Evolutionary conservation across 176 grass and related monocot species (phyloP), one percentile per base, ranked within the genome.

Genomic region (Pharus latifolius): DNA sequence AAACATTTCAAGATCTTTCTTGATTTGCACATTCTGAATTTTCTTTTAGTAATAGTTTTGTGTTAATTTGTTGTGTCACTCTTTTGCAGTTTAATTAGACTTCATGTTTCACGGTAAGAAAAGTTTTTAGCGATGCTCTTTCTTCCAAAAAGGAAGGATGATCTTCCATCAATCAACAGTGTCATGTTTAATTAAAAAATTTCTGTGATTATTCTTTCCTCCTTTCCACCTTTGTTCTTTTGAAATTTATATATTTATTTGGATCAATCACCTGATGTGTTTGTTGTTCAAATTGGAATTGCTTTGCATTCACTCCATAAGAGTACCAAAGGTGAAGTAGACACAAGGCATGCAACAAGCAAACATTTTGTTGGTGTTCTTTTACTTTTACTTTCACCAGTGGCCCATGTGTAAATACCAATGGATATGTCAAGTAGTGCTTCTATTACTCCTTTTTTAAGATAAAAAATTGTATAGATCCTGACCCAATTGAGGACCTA

Each of bases 341-440:
- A 74, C 69, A 85, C n/a, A n/a, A n/a, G n/a, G 14, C 46, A 85
- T 79, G 61, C 53, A 79, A 85, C 73, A 6, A 6, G 11, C 7
- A 35, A 54, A n/a, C n/a, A n/a, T n/a, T n/a, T n/a, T n/a, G n/a
- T n/a, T n/a, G n/a, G n/a, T n/a, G n/a, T 67, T 66, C 76, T 20
- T 38, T 60, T 45, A 4, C 3, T 12, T 28, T 43, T 67, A n/a
- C n/a, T n/a, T n/a, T n/a, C n/a, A n/a, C n/a, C n/a, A n/a, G n/a
- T n/a, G n/a, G n/a, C n/a, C n/a, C n/a, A n/a, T n/a, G n/a, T n/a
- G n/a, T n/a, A n/a, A n/a, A n/a, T n/a, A n/a, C n/a, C n/a, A n/a
- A n/a, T n/a, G n/a, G n/a, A n/a, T n/a, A n/a, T n/a, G n/a, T n/a
- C n/a, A n/a, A n/a, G n/a, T n/a, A n/a, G n/a, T n/a, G n/a, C n/a